Conservation (phyloP, 495 filamentous ascomycete genomes). For the Neurospora terricola region DNA sequence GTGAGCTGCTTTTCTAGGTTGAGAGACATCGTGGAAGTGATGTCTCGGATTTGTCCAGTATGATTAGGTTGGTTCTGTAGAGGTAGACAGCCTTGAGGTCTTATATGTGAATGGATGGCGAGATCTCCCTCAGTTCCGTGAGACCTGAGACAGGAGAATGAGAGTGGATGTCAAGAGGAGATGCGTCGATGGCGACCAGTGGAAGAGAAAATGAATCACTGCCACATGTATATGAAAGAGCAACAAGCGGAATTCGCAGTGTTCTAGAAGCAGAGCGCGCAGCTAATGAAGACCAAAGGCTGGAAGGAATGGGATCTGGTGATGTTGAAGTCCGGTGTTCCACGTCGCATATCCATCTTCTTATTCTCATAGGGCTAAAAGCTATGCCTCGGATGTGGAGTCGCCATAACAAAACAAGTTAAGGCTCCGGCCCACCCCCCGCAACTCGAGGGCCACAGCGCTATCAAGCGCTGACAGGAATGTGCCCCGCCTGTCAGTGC, state of each 20-base stretch:
- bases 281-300: not conserved
- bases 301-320: not conserved
- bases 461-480: not conserved
- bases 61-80: not conserved
- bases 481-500: not conserved
- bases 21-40: constrained; percentile 47
- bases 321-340: not conserved
- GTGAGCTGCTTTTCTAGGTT: constrained; percentile 71
- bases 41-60: not conserved
- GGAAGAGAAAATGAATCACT: not conserved
- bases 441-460: not conserved
- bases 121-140: not conserved
- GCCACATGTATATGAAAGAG: not conserved
- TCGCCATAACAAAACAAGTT: not conserved
- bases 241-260: not conserved
- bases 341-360: not conserved
- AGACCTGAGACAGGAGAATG: not conserved
- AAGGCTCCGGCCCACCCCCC: not conserved
- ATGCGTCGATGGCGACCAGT: not conserved
- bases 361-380: not conserved
- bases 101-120: not conserved
- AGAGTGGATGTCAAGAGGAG: not conserved
- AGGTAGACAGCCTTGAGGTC: not conserved
- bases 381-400: not conserved
- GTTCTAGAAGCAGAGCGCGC: not conserved